Percentiles rank a stretch among this genome's conserved stretches.
Evolutionary conservation across 306 rosid species (phyloP).

Genomic region (Quercus glauca): DNA sequence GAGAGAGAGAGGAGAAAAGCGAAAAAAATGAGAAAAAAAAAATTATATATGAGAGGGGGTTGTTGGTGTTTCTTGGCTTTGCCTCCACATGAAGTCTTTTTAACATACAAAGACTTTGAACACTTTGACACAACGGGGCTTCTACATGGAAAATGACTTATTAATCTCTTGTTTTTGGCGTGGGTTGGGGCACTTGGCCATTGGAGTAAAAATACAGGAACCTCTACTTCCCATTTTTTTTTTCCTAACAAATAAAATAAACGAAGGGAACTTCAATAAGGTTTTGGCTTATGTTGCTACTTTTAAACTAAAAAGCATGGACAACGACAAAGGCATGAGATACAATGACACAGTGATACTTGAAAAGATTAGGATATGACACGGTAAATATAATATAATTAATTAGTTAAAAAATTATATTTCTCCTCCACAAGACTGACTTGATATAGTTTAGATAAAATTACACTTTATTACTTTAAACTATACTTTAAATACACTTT

Average conservation of each 20-base stretch:
- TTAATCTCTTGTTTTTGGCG: slow-evolving; percentile 28
- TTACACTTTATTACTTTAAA: no score
- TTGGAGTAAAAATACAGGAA: slow-evolving; percentile 84
- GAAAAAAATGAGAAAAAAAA: background rate
- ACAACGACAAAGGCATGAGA: no score
- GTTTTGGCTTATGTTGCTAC: background rate
- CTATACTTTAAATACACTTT: no score
- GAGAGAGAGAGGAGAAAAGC: background rate
- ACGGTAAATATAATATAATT: no score
- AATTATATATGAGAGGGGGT: slow-evolving; percentile 6
- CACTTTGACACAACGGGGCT: slow-evolving; percentile 54
- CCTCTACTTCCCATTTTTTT: slow-evolving; percentile 14
- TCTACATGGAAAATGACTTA: slow-evolving; percentile 69
- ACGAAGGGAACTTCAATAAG: background rate
- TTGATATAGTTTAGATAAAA: no score
- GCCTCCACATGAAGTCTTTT: slow-evolving; percentile 73
- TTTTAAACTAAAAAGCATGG: no score
- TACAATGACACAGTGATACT: no score
- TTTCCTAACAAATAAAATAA: background rate
- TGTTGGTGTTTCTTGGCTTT: slow-evolving; percentile 85
- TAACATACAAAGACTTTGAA: slow-evolving; percentile 37
- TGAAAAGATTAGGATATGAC: no score
- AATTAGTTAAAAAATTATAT: no score
- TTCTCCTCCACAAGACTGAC: no score
- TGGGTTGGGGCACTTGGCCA: slow-evolving; percentile 51